Evolutionary conservation across 2,329 filamentous ascomycete genomes (phyloP).

Genomic region (Phialemonium atrogriseum): DNA sequence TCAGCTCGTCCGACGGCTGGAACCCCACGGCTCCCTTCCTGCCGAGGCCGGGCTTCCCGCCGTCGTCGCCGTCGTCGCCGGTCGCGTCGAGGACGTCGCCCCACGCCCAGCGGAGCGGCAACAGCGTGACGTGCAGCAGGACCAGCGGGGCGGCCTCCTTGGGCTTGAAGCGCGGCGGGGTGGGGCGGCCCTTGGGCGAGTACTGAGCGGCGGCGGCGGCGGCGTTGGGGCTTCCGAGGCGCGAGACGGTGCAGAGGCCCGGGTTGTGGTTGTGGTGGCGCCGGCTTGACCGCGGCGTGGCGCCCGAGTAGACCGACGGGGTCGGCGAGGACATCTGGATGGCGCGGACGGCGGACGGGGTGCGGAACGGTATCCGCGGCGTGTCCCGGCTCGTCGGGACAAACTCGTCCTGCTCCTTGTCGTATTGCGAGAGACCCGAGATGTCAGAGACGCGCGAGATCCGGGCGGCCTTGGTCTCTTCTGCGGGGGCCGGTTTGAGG

Average conservation of each 20-base stretch:
- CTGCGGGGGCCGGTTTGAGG: conserved; percentile 10
- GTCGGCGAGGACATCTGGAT: conserved; percentile 65
- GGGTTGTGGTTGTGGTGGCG: conserved; percentile 28
- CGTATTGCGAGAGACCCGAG: conserved; percentile 47
- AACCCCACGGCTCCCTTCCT: conserved; percentile 10
- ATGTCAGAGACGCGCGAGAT: conserved; percentile 42
- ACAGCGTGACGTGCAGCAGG: conserved; percentile 66
- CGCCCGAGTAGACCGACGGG: conserved; percentile 39
- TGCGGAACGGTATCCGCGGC: conserved; percentile 57
- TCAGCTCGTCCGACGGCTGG: conserved; percentile 36
- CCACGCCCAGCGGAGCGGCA: conserved; percentile 63
- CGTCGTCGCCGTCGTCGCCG: conserved; percentile 16
- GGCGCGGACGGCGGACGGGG: conserved; percentile 59
- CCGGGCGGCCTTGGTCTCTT: conserved; percentile 25
- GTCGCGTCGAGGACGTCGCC: conserved; percentile 40
- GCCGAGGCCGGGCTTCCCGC: conserved; percentile 16
- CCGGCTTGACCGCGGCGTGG: conserved; percentile 48
- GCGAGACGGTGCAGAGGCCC: conserved; percentile 33
- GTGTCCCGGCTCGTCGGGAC: conserved; percentile 48
- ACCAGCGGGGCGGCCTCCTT: conserved; percentile 59
- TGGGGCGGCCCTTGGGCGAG: conserved; percentile 44
- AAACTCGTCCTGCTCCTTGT: conserved; percentile 33
- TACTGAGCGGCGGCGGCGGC: conserved; percentile 41
- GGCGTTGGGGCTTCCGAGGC: conserved; percentile 45
- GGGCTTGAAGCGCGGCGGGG: conserved; percentile 50